Evolutionary conservation across 2,329 filamentous ascomycete genomes (phyloP).

Genomic region (Neofusicoccum sp.): DNA sequence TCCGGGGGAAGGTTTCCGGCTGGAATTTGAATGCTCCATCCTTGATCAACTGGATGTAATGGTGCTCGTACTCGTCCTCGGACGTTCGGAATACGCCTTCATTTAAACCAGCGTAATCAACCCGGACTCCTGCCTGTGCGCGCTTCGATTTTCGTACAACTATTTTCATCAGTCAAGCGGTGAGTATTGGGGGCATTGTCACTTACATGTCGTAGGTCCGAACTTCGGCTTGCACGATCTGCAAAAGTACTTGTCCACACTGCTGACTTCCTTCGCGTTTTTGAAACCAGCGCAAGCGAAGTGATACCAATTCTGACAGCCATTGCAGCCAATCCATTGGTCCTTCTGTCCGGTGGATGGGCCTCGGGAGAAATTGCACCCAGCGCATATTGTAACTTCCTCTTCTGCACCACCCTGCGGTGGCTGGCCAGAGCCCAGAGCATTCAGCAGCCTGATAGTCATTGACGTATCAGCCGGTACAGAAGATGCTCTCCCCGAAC

Average conservation of each 20-base stretch:
- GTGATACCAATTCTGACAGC: slow-evolving; percentile 68
- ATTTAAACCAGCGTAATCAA: slow-evolving; percentile 66
- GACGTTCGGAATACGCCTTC: slow-evolving; percentile 65
- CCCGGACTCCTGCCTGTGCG: slow-evolving; percentile 58
- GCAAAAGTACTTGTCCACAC: slow-evolving; percentile 68
- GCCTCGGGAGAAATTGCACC: slow-evolving; percentile 56
- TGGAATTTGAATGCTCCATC: slow-evolving; percentile 61
- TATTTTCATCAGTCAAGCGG: slow-evolving; percentile 28
- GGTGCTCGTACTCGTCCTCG: slow-evolving; percentile 63
- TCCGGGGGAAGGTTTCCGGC: slow-evolving; percentile 61
- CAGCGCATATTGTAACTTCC: slow-evolving; percentile 53
- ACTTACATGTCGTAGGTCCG: slow-evolving; percentile 60
- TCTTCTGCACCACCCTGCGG: slow-evolving; percentile 19
- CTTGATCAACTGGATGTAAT: slow-evolving; percentile 67
- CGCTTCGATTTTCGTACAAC: slow-evolving; percentile 64
- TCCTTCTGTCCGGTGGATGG: slow-evolving; percentile 54
- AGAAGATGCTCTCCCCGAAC: slow-evolving; percentile 14
- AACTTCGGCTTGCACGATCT: slow-evolving; percentile 55
- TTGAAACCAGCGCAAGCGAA: slow-evolving; percentile 66
- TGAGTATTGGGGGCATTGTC: slow-evolving; percentile 16
- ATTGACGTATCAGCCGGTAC: slow-evolving; percentile 29
- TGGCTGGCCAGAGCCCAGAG: not conserved
- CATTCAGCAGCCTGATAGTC: not conserved
- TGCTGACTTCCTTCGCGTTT: slow-evolving; percentile 61
- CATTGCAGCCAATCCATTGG: slow-evolving; percentile 67